Conservation (phyloP, 176 grass and related monocot genomes). For the Stipa capillata region DNA sequence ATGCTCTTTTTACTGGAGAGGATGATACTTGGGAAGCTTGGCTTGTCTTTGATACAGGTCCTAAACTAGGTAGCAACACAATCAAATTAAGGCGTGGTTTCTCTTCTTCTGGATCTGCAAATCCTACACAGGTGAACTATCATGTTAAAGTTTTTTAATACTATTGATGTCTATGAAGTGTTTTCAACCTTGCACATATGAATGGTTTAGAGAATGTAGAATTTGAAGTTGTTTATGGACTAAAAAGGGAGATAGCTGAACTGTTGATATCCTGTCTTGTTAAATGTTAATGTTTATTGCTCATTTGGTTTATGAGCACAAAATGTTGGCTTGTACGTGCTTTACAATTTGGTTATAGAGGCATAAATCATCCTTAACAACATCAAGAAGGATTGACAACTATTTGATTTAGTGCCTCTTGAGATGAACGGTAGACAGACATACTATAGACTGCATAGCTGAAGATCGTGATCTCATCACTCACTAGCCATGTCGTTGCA, state of each 20-base stretch:
- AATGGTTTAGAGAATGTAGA: background rate
- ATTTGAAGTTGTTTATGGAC: background rate
- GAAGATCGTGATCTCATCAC: no score
- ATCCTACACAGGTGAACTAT: constrained; percentile 70
- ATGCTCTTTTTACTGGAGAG: constrained; percentile 91
- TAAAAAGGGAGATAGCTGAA: background rate
- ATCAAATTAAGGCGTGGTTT: constrained; percentile 95
- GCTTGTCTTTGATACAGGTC: constrained; percentile 74
- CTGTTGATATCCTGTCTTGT: background rate
- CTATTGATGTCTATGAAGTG: background rate
- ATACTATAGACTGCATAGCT: no score
- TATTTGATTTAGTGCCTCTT: background rate
- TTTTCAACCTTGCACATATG: background rate
- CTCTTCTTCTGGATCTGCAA: constrained; percentile 59
- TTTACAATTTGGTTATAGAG: background rate
- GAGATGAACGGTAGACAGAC: no score
- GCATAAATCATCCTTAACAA: background rate
- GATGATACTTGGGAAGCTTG: constrained; percentile 96
- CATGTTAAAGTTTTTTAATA: constrained; percentile 11
- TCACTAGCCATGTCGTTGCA: no score
- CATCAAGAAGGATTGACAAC: background rate
- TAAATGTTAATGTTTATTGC: background rate
- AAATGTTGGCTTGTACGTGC: background rate
- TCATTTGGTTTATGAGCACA: background rate
- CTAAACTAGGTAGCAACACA: constrained; percentile 50